Percentiles rank a stretch among this genome's conserved stretches.
Conservation (phyloP, 176 grass and related monocot genomes). For the Raddia guianensis region DNA sequence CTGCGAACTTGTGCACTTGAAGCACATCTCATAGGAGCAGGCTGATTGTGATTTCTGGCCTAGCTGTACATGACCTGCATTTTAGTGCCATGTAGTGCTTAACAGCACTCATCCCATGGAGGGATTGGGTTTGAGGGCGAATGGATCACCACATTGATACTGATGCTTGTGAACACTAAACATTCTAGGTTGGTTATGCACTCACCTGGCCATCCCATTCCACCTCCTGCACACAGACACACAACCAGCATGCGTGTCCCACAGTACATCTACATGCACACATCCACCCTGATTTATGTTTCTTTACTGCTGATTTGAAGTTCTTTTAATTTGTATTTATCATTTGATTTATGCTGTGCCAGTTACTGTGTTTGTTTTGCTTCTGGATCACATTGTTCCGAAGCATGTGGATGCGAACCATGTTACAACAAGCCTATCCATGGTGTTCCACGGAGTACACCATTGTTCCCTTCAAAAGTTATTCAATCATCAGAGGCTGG, state of each 20-base stretch:
- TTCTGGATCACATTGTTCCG: constrained; percentile 54
- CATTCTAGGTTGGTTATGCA: constrained; percentile 14
- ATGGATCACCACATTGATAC: background rate
- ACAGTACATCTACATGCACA: background rate
- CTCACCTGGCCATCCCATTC: background rate
- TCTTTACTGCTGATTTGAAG: constrained; percentile 13
- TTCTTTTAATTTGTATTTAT: constrained; percentile 20
- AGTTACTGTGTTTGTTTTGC: constrained; percentile 69
- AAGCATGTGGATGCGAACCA: constrained; percentile 60
- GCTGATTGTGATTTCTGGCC: background rate
- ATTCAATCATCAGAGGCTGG: constrained; percentile 35
- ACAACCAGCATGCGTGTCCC: background rate
- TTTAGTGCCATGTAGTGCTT: constrained; percentile 25
- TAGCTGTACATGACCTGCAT: background rate
- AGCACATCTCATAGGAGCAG: background rate
- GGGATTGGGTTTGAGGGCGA: constrained; percentile 3
- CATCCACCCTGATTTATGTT: constrained; percentile 12
- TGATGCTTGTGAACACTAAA: background rate
- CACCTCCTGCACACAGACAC: background rate
- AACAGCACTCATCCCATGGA: background rate
- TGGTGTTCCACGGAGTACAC: constrained; percentile 33
- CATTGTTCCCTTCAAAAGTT: constrained; percentile 45
- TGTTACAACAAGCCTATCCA: constrained; percentile 53
- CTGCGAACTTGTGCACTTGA: background rate
- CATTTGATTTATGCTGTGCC: constrained; percentile 25